A percentile compares a stretch with the other conserved stretches of the same genome.
These are phyloP conservation scores for Agroathelia rolfsii DNA, from an alignment of 1,284 basidiomycete species.

Conservation along the genomic window DNA sequence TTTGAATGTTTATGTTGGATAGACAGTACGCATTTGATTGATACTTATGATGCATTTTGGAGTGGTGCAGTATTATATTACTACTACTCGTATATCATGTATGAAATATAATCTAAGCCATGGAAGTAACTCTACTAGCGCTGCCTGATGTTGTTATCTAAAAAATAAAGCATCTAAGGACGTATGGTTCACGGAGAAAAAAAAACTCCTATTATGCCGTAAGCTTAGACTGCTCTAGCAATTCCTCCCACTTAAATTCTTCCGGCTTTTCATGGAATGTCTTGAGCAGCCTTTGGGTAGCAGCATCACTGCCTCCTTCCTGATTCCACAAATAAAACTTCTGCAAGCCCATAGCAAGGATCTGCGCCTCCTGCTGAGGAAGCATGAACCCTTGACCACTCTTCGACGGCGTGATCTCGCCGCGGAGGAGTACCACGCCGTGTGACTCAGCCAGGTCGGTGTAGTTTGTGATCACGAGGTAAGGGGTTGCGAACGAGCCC, in stretches of 20 bases:
- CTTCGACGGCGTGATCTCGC: constrained; percentile 79
- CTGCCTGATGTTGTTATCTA: no score
- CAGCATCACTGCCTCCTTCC: constrained; percentile 10
- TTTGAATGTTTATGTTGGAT: no score
- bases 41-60: no score
- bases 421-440: constrained; percentile 79
- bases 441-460: constrained; percentile 81
- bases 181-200: no score
- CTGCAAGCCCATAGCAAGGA: constrained; percentile 71
- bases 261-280: constrained; percentile 66
- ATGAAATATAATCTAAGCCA: no score
- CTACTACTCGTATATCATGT: no score
- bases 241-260: constrained; percentile 66
- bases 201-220: constrained; percentile 1
- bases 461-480: constrained; percentile 87
- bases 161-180: no score
- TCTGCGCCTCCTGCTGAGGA: constrained; percentile 71
- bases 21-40: no score
- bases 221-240: constrained; percentile 40
- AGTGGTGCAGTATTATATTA: no score
- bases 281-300: constrained; percentile 42
- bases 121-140: no score
- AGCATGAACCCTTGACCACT: constrained; percentile 44
- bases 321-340: constrained; percentile 70
- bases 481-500: constrained; percentile 83